These are phyloP conservation scores for Allomyces macrogynus DNA, from an alignment of 192 early-diverging fungal genomes.

Conservation along the genomic window DNA sequence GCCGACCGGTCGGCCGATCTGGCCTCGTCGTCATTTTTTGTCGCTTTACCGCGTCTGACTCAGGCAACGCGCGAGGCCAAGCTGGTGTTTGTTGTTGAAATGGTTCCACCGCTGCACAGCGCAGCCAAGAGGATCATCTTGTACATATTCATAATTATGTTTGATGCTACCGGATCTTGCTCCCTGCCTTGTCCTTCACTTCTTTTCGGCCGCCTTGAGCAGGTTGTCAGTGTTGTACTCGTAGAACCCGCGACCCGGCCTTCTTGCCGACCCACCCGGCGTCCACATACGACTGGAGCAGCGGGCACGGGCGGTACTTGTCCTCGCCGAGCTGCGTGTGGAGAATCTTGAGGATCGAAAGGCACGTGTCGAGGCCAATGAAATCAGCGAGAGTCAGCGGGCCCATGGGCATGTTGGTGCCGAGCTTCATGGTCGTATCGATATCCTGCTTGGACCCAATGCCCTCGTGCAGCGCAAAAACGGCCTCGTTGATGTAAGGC, in stretches of 20 bases:
- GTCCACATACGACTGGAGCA: slow-evolving; percentile 86
- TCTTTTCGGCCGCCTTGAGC: background rate
- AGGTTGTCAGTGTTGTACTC: slow-evolving; percentile 23
- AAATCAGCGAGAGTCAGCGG: slow-evolving; percentile 91
- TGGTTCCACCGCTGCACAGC: no score
- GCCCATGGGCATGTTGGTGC: slow-evolving; percentile 94
- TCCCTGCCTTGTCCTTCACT: no score
- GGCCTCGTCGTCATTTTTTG: no score
- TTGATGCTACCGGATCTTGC: no score
- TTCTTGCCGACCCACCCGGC: slow-evolving; percentile 94
- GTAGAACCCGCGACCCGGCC: slow-evolving; percentile 73
- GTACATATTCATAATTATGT: no score
- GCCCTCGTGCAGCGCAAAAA: slow-evolving; percentile 64
- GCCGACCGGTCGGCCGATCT: no score
- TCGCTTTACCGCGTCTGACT: no score
- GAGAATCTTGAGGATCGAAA: slow-evolving; percentile 90
- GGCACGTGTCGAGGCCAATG: slow-evolving; percentile 93
- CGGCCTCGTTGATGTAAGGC: slow-evolving; percentile 98
- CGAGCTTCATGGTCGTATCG: slow-evolving; percentile 95
- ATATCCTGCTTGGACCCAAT: slow-evolving; percentile 84
- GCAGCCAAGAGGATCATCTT: no score
- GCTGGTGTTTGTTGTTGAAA: no score
- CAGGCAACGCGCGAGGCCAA: no score
- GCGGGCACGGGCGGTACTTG: slow-evolving; percentile 82
- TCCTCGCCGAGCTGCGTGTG: slow-evolving; percentile 76